These are phyloP conservation scores for Coemansia sp. DNA, from an alignment of 192 early-diverging fungal species.

Conservation along the genomic window DNA sequence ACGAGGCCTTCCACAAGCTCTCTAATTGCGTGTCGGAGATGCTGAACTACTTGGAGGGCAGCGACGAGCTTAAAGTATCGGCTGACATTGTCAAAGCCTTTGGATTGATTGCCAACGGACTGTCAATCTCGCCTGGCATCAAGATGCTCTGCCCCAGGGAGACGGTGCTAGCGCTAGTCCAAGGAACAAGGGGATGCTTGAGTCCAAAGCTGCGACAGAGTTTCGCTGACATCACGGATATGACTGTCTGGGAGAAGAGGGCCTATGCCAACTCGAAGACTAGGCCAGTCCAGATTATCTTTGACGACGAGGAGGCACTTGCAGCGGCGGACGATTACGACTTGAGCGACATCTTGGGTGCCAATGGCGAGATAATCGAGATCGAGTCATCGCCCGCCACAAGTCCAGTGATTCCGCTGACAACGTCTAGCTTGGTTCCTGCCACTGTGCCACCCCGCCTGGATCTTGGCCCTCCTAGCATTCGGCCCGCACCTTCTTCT, in stretches of 20 bases:
- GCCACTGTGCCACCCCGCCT: neutral
- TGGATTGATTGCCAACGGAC: conserved; percentile 40
- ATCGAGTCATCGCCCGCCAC: neutral
- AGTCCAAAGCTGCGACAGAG: conserved; percentile 16
- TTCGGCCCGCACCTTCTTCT: neutral
- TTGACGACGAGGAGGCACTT: conserved; percentile 41
- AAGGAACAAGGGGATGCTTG: conserved; percentile 16
- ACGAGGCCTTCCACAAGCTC: conserved; percentile 39
- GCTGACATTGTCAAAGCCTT: conserved; percentile 33
- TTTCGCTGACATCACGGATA: conserved; percentile 20
- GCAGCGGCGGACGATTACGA: conserved; percentile 31
- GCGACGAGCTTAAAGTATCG: conserved; percentile 26
- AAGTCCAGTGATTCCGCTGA: neutral
- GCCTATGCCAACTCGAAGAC: conserved; percentile 21
- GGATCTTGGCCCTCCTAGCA: neutral
- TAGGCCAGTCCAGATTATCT: conserved; percentile 40
- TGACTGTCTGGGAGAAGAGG: conserved; percentile 31
- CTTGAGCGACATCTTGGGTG: conserved; percentile 28
- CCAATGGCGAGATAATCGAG: conserved; percentile 2
- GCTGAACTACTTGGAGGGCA: conserved; percentile 33
- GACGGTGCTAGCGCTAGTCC: conserved; percentile 26
- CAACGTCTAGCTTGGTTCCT: neutral
- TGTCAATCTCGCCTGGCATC: conserved; percentile 31
- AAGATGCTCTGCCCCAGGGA: conserved; percentile 43
- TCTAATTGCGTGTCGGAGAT: conserved; percentile 48